Conservation (phyloP, 345 rosid genomes). For the Murraya paniculata region DNA sequence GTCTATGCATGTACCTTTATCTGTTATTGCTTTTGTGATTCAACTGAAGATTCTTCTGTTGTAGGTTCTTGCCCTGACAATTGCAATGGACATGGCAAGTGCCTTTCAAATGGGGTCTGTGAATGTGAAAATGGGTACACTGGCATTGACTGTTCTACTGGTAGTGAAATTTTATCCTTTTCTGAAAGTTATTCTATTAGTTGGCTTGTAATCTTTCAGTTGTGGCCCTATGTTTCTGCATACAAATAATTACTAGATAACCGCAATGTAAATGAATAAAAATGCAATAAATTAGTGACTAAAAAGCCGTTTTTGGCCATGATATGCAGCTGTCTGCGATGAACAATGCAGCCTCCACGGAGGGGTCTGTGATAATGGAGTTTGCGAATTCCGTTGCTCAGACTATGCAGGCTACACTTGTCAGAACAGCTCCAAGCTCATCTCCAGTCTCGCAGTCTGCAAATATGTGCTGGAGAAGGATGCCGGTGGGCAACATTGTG, state of each 20-base stretch:
- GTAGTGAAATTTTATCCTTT: slow-evolving; percentile 33
- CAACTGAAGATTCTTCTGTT: slow-evolving; percentile 7
- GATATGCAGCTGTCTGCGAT: slow-evolving; percentile 79
- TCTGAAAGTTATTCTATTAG: background rate
- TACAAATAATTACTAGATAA: background rate
- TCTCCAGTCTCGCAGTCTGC: slow-evolving; percentile 82
- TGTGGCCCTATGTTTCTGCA: background rate
- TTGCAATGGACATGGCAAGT: slow-evolving; percentile 78
- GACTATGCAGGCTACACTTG: slow-evolving; percentile 98
- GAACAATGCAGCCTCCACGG: slow-evolving; percentile 99
- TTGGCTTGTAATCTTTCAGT: background rate
- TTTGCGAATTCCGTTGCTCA: slow-evolving; percentile 98
- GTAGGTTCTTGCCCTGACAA: slow-evolving; percentile 86
- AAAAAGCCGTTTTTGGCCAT: background rate
- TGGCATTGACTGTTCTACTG: slow-evolving; percentile 95
- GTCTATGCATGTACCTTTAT: background rate
- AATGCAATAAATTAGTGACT: background rate
- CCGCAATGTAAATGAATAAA: background rate
- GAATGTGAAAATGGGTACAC: slow-evolving; percentile 73
- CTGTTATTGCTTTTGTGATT: background rate
- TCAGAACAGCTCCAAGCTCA: slow-evolving; percentile 89
- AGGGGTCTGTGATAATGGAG: slow-evolving; percentile 99
- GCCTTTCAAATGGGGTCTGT: slow-evolving; percentile 74
- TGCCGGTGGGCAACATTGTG: slow-evolving; percentile 79
- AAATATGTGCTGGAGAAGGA: slow-evolving; percentile 79